These are phyloP conservation scores for Claviceps digitariae DNA, from an alignment of 2,329 filamentous ascomycete genomes.

Conservation along the genomic window DNA sequence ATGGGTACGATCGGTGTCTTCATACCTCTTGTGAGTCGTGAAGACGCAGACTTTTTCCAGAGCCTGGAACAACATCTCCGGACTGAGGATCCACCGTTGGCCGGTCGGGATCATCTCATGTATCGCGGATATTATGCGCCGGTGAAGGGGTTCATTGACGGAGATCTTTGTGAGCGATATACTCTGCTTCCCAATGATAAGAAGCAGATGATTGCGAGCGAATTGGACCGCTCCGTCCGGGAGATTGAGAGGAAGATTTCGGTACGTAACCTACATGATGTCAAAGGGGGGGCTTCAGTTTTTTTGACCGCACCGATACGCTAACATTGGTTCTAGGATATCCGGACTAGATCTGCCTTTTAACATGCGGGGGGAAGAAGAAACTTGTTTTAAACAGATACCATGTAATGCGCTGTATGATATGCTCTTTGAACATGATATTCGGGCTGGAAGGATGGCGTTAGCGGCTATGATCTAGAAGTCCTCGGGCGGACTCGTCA, in stretches of 20 bases:
- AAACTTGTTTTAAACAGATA: background rate
- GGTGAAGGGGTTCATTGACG: constrained; percentile 92
- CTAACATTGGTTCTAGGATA: constrained; percentile 29
- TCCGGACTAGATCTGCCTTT: constrained; percentile 46
- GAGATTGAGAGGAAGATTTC: constrained; percentile 96
- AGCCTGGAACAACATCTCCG: constrained; percentile 80
- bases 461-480: constrained; percentile 16
- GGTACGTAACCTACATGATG: constrained; percentile 22
- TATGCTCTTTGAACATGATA: constrained; percentile 13
- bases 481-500: constrained; percentile 13
- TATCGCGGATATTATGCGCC: constrained; percentile 94
- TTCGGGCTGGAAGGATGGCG: constrained; percentile 16
- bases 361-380: constrained; percentile 17
- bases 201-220: constrained; percentile 89
- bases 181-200: constrained; percentile 71
- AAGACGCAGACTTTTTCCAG: constrained; percentile 97
- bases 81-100: constrained; percentile 72
- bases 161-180: constrained; percentile 89
- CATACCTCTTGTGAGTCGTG: constrained; percentile 79
- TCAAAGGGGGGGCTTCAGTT: too few relatives aligned
- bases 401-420: constrained; percentile 8
- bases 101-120: constrained; percentile 87
- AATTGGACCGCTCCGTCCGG: constrained; percentile 77
- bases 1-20: constrained; percentile 91
- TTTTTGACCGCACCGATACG: background rate